Base-by-base conservation (phyloP, 2,329 filamentous ascomycete genomes). In the Elsinoe perseae region DNA sequence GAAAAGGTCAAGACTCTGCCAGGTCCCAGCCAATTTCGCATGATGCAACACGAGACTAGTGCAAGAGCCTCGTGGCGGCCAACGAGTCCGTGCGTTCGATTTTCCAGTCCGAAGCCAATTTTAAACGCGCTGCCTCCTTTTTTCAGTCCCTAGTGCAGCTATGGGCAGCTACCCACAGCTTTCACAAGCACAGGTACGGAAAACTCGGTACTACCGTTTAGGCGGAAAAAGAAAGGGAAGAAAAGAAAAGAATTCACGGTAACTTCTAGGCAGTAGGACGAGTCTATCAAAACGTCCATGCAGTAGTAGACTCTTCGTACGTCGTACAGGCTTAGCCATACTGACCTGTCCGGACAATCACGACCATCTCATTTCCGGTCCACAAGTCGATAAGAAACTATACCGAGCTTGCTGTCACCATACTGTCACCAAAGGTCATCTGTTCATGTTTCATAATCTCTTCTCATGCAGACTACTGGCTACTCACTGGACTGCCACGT, bases 11-110 rank as follows among this genome's bases (percentile, higher is more conserved):
- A 3, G 12, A 14, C 12, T 4, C 32, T 14, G 12, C 4, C 4
- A 6, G 27, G 42, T 28, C 38, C 20, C 30, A 32, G 38, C 46
- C 38, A 54, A 56, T 56, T 58, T 58, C 52, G 40, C 53, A 56
- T 58, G 57, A 58, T 58, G 57, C 57, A 58, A 58, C 54, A 44
- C 36, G 48, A 56, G 56, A 32, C 48, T 32, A 52, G 30, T 23
- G 48, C 48, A 52, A 52, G 48, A 52, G 48, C 48, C 48, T 52
- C 48, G 48, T 36, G 48, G 48, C 48, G 48, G 28, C 16, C 40
- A 36, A 10, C 8, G 43, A 27, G 48, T 52, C 48, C 27, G 48
- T 52, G 48, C 28, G 20, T 21, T 18, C n/a, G 14, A 12, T 23
- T 43, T 43, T 9, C 16, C 4, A 23, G 21, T 14, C n/a, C 18